Conservation (phyloP, 2,329 filamentous ascomycete genomes). For the Cucurbitaria berberidis region DNA sequence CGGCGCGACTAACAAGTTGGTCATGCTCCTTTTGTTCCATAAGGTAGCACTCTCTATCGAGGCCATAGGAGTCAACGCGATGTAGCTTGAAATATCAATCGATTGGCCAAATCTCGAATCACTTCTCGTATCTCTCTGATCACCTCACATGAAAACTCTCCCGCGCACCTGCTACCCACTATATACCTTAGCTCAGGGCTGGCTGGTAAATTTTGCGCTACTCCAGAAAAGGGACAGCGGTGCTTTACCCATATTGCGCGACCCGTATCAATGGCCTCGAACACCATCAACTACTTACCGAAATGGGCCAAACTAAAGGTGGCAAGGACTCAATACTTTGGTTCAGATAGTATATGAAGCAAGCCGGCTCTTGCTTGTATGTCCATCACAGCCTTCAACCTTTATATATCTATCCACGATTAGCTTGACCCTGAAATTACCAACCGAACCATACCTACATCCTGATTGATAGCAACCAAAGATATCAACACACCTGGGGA, state of each 20-base stretch:
- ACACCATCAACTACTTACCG: slow-evolving; percentile 6
- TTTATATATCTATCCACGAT: slow-evolving; percentile 5
- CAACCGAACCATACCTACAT: slow-evolving; percentile 6
- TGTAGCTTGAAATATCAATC: background rate
- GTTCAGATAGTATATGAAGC: slow-evolving; percentile 16
- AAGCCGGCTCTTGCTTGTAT: slow-evolving; percentile 7
- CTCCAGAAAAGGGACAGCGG: slow-evolving; percentile 3
- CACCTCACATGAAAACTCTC: slow-evolving; percentile 9
- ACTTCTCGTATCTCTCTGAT: slow-evolving; percentile 9
- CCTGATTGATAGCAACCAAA: background rate
- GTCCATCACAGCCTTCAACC: background rate
- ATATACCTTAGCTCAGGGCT: slow-evolving; percentile 5
- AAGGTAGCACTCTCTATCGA: background rate
- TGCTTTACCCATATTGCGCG: slow-evolving; percentile 27
- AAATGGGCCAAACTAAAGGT: slow-evolving; percentile 1
- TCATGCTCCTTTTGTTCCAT: background rate
- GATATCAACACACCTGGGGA: background rate
- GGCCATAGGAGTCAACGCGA: background rate
- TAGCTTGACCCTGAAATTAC: slow-evolving; percentile 3
- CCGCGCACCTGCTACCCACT: slow-evolving; percentile 12
- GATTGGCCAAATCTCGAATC: background rate
- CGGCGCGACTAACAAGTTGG: background rate
- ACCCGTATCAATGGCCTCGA: slow-evolving; percentile 22
- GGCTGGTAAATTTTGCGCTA: slow-evolving; percentile 5
- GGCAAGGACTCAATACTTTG: slow-evolving; percentile 13